These are phyloP conservation scores for Xylariales sp. DNA, from an alignment of 2,329 filamentous ascomycete genomes.

Conservation along the genomic window DNA sequence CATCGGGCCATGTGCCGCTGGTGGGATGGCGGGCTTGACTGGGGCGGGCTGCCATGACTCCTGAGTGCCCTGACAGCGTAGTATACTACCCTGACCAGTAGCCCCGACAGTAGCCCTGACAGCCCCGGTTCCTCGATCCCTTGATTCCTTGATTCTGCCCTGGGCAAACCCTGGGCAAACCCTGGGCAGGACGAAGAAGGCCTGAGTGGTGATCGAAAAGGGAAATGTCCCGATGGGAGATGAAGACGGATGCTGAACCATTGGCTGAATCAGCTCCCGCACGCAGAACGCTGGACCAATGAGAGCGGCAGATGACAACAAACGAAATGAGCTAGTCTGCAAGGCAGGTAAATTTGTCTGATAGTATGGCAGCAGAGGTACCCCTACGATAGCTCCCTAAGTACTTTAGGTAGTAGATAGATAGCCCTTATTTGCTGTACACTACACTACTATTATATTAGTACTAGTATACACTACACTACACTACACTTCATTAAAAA, in stretches of 20 bases:
- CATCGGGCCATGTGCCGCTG: conserved; percentile 16
- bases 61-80: conserved; percentile 16
- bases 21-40: conserved; percentile 3
- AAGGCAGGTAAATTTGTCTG: conserved; percentile 1
- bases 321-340: conserved; percentile 33
- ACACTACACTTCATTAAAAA: too few relatives aligned
- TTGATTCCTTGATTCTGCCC: too few relatives aligned
- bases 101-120: too few relatives aligned
- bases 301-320: conserved; percentile 4
- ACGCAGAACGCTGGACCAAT: conserved; percentile 27
- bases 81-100: neutral
- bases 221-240: conserved; percentile 18
- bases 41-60: conserved; percentile 12
- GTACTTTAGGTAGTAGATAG: too few relatives aligned
- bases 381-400: too few relatives aligned
- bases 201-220: conserved; percentile 14
- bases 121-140: too few relatives aligned
- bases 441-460: too few relatives aligned
- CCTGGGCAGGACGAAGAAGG: conserved; percentile 1
- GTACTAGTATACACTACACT: too few relatives aligned
- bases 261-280: conserved; percentile 12
- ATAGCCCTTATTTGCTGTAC: too few relatives aligned
- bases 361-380: neutral
- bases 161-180: too few relatives aligned
- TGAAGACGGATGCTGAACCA: conserved; percentile 2